phyloP scores from a whole-genome alignment of 1,284 basidiomycete genomes.

The Somion occarium region DNA sequence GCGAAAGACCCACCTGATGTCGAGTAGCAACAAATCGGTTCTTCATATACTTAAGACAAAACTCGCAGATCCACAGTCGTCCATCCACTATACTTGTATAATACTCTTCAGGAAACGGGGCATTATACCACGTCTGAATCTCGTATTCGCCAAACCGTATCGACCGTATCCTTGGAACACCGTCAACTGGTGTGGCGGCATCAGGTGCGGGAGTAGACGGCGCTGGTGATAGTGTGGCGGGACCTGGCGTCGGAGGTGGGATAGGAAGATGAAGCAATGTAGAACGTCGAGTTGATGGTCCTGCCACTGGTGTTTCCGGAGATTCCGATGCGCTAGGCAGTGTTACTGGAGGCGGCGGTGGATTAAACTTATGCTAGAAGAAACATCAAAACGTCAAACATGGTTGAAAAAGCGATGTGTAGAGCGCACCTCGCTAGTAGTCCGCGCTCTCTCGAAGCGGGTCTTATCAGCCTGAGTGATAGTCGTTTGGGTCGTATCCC shows the following conservation, averaged over 20 bases:
- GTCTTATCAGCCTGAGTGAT: constrained; percentile 67
- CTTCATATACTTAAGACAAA: constrained; percentile 98
- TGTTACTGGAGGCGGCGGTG: constrained; percentile 33
- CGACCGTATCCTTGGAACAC: constrained; percentile 65
- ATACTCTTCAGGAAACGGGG: constrained; percentile 98
- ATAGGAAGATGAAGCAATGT: constrained; percentile 29
- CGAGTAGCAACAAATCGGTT: constrained; percentile 84
- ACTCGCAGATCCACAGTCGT: constrained; percentile 94
- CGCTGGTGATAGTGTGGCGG: constrained; percentile 27
- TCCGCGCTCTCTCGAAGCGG: constrained; percentile 71
- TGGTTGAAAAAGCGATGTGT: background rate
- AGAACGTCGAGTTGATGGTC: constrained; percentile 64
- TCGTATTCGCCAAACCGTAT: constrained; percentile 95
- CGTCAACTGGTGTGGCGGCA: constrained; percentile 31
- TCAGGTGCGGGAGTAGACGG: constrained; percentile 34
- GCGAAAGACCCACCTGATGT: constrained; percentile 66
- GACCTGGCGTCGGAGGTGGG: constrained; percentile 19
- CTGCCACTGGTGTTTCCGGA: constrained; percentile 44
- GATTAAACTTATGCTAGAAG: constrained; percentile 48
- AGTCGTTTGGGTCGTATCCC: constrained; percentile 72
- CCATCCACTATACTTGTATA: constrained; percentile 93
- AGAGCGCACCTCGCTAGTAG: constrained; percentile 60
- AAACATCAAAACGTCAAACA: background rate
- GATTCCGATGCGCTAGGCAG: constrained; percentile 26
- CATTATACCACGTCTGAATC: constrained; percentile 98